phyloP scores from a whole-genome alignment of 495 filamentous ascomycete species.

The Neurospora sp. region DNA sequence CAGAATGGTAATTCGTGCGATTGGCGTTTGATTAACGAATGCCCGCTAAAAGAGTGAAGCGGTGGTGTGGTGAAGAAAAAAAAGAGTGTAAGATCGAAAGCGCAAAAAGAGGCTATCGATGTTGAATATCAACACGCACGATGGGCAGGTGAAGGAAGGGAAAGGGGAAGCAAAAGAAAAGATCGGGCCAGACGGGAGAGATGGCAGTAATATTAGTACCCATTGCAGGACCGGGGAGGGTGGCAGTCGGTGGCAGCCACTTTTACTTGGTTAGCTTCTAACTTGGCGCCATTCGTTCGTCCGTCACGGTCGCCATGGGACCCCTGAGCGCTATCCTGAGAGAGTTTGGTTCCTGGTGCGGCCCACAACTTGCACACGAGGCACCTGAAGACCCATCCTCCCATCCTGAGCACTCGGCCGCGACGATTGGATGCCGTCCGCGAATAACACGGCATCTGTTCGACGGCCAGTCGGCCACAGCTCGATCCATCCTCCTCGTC shows the following conservation, averaged over 20 bases:
- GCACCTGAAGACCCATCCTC: neutral
- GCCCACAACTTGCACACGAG: neutral
- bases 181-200: slow-evolving; percentile 3
- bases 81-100: slow-evolving; percentile 37
- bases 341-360: neutral
- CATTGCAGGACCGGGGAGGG: slow-evolving; percentile 10
- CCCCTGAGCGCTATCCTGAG: neutral
- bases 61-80: slow-evolving; percentile 49
- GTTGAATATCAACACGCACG: slow-evolving; percentile 39
- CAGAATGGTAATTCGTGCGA: neutral
- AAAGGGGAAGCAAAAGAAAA: slow-evolving; percentile 24
- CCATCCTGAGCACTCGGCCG: neutral
- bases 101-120: slow-evolving; percentile 42
- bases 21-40: slow-evolving; percentile 48
- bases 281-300: slow-evolving; percentile 14
- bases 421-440: neutral
- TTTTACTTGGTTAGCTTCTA: neutral
- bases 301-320: neutral
- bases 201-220: slow-evolving; percentile 9
- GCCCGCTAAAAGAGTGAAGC: slow-evolving; percentile 98
- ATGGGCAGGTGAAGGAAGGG: slow-evolving; percentile 30
- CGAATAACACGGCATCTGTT: neutral
- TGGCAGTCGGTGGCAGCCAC: slow-evolving; percentile 10
- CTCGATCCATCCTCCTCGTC: neutral
- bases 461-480: neutral